Conservation (phyloP, 2,329 filamentous ascomycete species). For the Neurospora crassa region DNA sequence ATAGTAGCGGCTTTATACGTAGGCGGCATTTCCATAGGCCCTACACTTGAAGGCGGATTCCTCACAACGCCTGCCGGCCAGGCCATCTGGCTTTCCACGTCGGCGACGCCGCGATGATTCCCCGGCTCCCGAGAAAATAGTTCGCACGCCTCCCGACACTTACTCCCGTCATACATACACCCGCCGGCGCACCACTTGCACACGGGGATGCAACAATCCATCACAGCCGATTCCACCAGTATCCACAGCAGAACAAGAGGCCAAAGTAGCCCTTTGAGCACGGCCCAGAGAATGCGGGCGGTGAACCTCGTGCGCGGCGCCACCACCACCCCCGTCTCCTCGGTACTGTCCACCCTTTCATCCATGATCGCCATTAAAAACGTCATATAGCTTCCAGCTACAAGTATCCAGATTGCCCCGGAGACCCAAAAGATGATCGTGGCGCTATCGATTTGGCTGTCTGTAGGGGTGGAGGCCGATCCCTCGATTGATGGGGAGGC, state of each 20-base stretch:
- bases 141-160: neutral
- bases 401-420: neutral
- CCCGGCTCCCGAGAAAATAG: neutral
- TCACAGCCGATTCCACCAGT: neutral
- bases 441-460: neutral
- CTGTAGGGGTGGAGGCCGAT: neutral
- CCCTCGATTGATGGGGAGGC: neutral
- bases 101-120: neutral
- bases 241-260: neutral
- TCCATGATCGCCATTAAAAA: too few relatives aligned
- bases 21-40: neutral
- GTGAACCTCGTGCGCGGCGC: neutral
- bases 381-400: too few relatives aligned
- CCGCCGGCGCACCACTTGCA: neutral
- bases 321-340: neutral
- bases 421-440: fast-evolving
- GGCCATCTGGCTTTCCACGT: neutral
- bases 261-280: neutral
- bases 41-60: neutral
- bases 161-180: neutral
- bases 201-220: neutral
- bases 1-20: neutral
- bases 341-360: too few relatives aligned
- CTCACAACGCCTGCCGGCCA: neutral
- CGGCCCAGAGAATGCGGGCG: neutral